Conservation (phyloP, 768 basidiomycete species). For the Leccinum variicolor region DNA sequence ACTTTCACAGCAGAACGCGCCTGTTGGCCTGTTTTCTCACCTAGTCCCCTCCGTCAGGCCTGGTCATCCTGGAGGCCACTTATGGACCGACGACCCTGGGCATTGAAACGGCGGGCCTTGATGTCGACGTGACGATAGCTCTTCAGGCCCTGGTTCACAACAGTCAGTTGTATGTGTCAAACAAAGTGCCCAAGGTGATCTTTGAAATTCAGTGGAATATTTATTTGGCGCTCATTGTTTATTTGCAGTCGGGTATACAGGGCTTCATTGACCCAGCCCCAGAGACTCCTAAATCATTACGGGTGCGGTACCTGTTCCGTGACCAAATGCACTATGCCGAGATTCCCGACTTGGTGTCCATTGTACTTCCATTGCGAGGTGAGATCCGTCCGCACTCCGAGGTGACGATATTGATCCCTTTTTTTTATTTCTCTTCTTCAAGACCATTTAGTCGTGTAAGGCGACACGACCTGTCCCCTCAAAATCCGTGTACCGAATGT, state of each 20-base stretch:
- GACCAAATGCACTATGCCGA: constrained; percentile 74
- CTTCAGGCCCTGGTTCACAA: constrained; percentile 78
- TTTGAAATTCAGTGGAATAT: neutral
- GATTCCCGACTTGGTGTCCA: constrained; percentile 63
- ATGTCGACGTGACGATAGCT: constrained; percentile 75
- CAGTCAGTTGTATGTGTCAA: constrained; percentile 76
- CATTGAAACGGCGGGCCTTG: constrained; percentile 50
- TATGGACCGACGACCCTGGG: constrained; percentile 60
- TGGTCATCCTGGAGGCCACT: constrained; percentile 71
- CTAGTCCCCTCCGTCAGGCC: constrained; percentile 41
- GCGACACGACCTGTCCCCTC: neutral
- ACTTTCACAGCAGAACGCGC: constrained; percentile 12
- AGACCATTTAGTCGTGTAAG: constrained; percentile 30
- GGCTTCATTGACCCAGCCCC: constrained; percentile 90
- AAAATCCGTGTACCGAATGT: neutral
- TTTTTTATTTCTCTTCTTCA: neutral
- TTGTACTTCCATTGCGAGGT: constrained; percentile 77
- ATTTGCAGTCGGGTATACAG: constrained; percentile 60
- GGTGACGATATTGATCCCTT: constrained; percentile 5
- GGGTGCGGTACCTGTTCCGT: constrained; percentile 75
- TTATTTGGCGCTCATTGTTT: constrained; percentile 3
- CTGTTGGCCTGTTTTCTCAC: constrained; percentile 13
- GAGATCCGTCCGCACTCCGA: constrained; percentile 29
- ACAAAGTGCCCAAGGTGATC: constrained; percentile 67
- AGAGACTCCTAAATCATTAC: constrained; percentile 63